Base-by-base conservation (phyloP, 2,329 filamentous ascomycete genomes). In the Zasmidium citrigriseum region DNA sequence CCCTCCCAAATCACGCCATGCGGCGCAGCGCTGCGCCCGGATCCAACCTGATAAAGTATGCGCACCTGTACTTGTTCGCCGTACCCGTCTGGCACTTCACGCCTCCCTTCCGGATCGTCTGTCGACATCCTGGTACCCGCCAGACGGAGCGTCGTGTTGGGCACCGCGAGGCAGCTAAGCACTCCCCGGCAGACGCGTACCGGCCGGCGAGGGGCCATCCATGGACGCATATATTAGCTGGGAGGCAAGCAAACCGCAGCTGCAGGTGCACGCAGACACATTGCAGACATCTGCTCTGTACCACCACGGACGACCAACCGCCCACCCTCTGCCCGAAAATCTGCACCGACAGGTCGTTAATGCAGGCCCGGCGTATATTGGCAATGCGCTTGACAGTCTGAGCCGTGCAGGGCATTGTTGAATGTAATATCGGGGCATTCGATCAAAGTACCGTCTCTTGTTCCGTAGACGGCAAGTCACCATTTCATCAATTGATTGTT, bases 151-250 rank as follows among this genome's bases (percentile, higher is more conserved):
- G n/a, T 38, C n/a, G 23, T 27, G 44, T 54, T 54, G 51, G 51
- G 51, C 51, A 22, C 2, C 38, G 20, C 10, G 25, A 24, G 2
- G 45, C 46, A 44, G 45, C 53, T 49, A 55, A 44, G 53, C 53
- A 55, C 41, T 55, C 27, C 46, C 45, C 18, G 46, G 53, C 45
- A 29, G 38, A 23, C 45, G 45, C 41, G 53, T 46, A 34, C 53
- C 53, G 27, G 27, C n/a, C 18, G 11, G 27, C 2, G 46, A 44
- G 47, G 45, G 53, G n/a, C 41, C 23, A 55, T 48, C 45, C 53
- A 49, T 49, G 53, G 53, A 38, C 27, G 25, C 23, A 27, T 55
- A 55, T 55, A 55, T 55, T 49, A 55, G 25, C 20, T 48, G 25
- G 34, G 34, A 11, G 18, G 34, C 34, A 41, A 41, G 34, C 34